Evolutionary conservation across 1,284 basidiomycete genomes (phyloP).

Genomic region (Macrocystidia cucumis): DNA sequence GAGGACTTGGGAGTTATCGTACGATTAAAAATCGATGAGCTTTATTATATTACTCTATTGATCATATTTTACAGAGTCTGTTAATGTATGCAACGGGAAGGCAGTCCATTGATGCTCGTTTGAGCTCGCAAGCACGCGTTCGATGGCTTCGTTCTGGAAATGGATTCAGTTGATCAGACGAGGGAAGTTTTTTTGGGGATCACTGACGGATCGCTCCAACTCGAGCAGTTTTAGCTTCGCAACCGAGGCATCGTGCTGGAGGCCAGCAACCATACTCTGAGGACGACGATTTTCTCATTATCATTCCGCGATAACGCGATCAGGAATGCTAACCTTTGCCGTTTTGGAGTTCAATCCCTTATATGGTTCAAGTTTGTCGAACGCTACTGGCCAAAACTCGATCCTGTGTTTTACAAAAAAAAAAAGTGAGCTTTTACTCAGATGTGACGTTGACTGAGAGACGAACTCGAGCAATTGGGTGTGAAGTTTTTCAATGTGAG

Average conservation of each 20-base stretch:
- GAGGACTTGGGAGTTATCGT: no score
- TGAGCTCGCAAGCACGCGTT: no score
- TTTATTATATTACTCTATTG: no score
- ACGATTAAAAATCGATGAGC: no score
- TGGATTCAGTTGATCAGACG: no score
- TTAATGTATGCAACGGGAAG: no score
- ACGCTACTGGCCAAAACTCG: slow-evolving; percentile 45
- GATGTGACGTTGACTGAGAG: no score
- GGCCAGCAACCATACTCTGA: slow-evolving; percentile 65
- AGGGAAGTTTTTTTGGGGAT: no score
- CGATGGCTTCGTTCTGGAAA: no score
- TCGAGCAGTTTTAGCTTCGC: slow-evolving; percentile 56
- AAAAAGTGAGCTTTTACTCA: no score
- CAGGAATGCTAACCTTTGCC: slow-evolving; percentile 43
- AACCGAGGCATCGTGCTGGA: slow-evolving; percentile 54
- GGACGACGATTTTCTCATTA: slow-evolving; percentile 2
- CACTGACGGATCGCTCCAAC: slow-evolving; percentile 57
- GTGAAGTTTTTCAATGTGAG: slow-evolving; percentile 54
- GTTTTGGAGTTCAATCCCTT: slow-evolving; percentile 63
- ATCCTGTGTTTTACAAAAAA: slow-evolving; percentile 18
- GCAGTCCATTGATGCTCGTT: no score
- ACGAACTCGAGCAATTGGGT: slow-evolving; percentile 35
- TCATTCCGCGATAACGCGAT: neutral
- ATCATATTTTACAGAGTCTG: no score
- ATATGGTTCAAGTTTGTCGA: slow-evolving; percentile 44